Evolutionary conservation across 2,329 filamentous ascomycete species (phyloP).

Genomic region (Neonectria magnoliae): DNA sequence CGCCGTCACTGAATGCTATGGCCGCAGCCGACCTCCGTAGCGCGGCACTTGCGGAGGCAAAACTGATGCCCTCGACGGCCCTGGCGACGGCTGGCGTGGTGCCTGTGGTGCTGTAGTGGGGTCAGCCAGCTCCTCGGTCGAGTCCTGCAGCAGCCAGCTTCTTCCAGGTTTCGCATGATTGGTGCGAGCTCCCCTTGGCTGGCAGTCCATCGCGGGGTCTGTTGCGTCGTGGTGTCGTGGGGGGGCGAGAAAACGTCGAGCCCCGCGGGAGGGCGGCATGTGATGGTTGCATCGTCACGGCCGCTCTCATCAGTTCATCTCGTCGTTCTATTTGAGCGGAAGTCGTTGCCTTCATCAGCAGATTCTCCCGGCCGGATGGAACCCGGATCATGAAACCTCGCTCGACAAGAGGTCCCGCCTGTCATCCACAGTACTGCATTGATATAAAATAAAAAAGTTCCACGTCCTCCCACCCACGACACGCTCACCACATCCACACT

Average conservation of each 20-base stretch:
- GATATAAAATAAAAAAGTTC: slow-evolving; percentile 8
- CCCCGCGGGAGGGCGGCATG: slow-evolving; percentile 19
- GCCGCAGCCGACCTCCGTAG: slow-evolving; percentile 28
- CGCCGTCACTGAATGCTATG: slow-evolving; percentile 19
- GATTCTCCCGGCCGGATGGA: slow-evolving; percentile 29
- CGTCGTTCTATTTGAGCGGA: slow-evolving; percentile 36
- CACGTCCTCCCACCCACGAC: slow-evolving; percentile 12
- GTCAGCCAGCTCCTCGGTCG: slow-evolving; percentile 1
- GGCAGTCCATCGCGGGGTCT: slow-evolving; percentile 24
- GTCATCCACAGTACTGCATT: background rate
- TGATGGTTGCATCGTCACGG: slow-evolving; percentile 24
- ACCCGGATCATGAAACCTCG: slow-evolving; percentile 11
- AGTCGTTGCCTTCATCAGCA: slow-evolving; percentile 34
- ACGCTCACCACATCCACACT: slow-evolving; percentile 18
- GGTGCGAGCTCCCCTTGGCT: slow-evolving; percentile 17
- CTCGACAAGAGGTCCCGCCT: slow-evolving; percentile 3
- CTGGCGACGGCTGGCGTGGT: background rate
- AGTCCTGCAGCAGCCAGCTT: background rate
- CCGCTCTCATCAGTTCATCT: slow-evolving; percentile 28
- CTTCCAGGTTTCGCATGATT: slow-evolving; percentile 7
- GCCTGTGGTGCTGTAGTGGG: slow-evolving; percentile 6
- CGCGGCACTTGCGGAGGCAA: slow-evolving; percentile 21
- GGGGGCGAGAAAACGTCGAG: slow-evolving; percentile 1
- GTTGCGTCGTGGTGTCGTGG: slow-evolving; percentile 18
- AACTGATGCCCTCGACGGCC: background rate